Evolutionary conservation across 805 yeast species (phyloP), one percentile per base, ranked within the genome.

Genomic region (Sporopachydermia quercuum): DNA sequence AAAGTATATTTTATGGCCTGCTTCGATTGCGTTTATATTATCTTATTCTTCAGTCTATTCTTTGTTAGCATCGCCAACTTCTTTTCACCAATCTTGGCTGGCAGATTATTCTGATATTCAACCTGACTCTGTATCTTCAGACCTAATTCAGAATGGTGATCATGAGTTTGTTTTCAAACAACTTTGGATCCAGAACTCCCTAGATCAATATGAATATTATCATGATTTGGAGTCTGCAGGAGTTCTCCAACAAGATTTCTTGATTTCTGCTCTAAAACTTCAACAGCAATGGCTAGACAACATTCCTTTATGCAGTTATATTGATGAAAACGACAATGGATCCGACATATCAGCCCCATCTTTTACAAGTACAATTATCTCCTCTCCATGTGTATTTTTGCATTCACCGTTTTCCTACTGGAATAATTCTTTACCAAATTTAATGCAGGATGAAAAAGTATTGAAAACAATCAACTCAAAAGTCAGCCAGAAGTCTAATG

Each of bases 11-110:
- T 56, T 74, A 5, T 57, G 68, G 60, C 76, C 78, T 1, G 57
- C 67, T 3, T 50, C 73, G 2, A 41, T 70, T 2, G 61, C 65
- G 5, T 66, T 73, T 42, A 52, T 68, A 3, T 42, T 73, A 16
- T 60, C 75, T 5, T 73, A 70, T 46, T 75, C 76, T 2, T 51
- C 74, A 0, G 47, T 72, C 8, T 63, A 65, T 46, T 45, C 64
- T 8, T 39, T 61, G 3, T 53, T 52, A 36, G 50, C 37, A 49
- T 56, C 8, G 49, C 60, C 4, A 49, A 46, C 30, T 37, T 45
- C 3, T 37, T 48, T 3, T 45, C 38, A n/a, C 33, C 37, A 19
- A 37, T 18, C 3, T 16, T 35, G 15, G 15, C 43, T 4, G 16
- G 8, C 15, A 2, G 16, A 42, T 33, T 37, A 37, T 37, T 48